Conservation (phyloP, 345 rosid genomes). For the Gossypium mustelinum region DNA sequence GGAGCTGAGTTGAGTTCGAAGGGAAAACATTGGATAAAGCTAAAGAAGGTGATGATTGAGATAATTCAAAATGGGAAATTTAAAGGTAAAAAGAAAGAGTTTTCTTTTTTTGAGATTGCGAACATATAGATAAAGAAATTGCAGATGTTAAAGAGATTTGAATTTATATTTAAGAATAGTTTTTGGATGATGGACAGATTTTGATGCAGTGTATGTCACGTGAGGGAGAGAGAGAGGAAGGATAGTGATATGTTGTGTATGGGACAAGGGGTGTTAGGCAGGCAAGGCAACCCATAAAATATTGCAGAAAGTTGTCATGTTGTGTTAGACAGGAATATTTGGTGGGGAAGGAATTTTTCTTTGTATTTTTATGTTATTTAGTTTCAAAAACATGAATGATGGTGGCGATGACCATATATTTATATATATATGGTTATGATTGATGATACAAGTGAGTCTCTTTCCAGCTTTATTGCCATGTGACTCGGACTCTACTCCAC, state of each 20-base stretch:
- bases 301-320: not conserved
- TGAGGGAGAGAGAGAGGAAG: not conserved
- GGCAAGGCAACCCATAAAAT: not conserved
- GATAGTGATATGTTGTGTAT: not conserved
- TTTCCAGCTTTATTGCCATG: slow-evolving; percentile 40
- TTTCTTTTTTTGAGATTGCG: not conserved
- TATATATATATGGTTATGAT: not conserved
- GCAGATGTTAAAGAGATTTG: not conserved
- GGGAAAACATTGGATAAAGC: slow-evolving; percentile 10
- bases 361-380: not conserved
- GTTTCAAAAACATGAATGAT: slow-evolving; percentile 6
- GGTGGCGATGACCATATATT: not conserved
- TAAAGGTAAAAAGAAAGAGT: not conserved
- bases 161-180: too few relatives aligned
- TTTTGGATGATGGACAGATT: not conserved
- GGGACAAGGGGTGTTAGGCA: not conserved
- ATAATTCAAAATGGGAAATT: not conserved
- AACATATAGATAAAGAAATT: not conserved
- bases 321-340: not conserved
- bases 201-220: slow-evolving; percentile 21
- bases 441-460: slow-evolving; percentile 16
- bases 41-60: slow-evolving; percentile 23
- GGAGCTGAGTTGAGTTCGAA: not conserved
- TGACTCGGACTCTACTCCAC: slow-evolving; percentile 17
- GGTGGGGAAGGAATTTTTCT: not conserved